Evolutionary conservation across 768 basidiomycete species (phyloP).

Genomic region (Phanerochaete carnosa): DNA sequence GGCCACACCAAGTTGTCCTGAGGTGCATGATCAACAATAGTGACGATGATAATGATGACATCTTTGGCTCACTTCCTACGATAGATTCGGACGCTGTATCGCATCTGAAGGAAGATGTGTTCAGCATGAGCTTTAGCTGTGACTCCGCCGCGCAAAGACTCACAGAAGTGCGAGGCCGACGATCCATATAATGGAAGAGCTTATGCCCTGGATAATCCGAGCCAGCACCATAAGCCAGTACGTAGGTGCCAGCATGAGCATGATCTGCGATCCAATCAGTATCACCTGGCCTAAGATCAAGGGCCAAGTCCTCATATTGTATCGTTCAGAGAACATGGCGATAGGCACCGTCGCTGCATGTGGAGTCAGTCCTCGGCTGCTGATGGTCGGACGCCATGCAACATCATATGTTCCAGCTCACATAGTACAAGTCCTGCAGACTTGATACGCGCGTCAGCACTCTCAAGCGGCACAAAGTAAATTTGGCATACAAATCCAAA

Average conservation of each 20-base stretch:
- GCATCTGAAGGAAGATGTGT: constrained; percentile 22
- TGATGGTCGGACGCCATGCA: constrained; percentile 33
- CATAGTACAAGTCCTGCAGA: constrained; percentile 6
- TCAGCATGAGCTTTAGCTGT: not conserved
- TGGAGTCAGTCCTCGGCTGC: too few relatives aligned
- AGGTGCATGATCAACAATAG: not conserved
- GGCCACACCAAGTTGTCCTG: constrained; percentile 38
- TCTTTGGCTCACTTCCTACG: constrained; percentile 30
- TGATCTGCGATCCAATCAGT: constrained; percentile 32
- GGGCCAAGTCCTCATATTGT: constrained; percentile 28
- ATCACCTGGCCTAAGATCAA: constrained; percentile 30
- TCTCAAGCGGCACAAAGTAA: not conserved
- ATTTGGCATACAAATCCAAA: constrained; percentile 33
- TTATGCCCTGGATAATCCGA: constrained; percentile 37
- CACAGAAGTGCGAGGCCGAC: constrained; percentile 37
- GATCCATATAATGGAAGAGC: constrained; percentile 37
- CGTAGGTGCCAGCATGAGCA: constrained; percentile 37
- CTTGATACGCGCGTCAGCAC: not conserved
- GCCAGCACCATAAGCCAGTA: constrained; percentile 39
- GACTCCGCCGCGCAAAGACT: constrained; percentile 3
- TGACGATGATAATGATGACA: not conserved
- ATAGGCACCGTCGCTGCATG: constrained; percentile 33
- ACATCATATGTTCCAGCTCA: not conserved
- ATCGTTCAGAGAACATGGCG: constrained; percentile 33
- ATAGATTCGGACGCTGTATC: constrained; percentile 33